Conservation (phyloP, 1,284 basidiomycete genomes). For the Fomitopsis betulina region DNA sequence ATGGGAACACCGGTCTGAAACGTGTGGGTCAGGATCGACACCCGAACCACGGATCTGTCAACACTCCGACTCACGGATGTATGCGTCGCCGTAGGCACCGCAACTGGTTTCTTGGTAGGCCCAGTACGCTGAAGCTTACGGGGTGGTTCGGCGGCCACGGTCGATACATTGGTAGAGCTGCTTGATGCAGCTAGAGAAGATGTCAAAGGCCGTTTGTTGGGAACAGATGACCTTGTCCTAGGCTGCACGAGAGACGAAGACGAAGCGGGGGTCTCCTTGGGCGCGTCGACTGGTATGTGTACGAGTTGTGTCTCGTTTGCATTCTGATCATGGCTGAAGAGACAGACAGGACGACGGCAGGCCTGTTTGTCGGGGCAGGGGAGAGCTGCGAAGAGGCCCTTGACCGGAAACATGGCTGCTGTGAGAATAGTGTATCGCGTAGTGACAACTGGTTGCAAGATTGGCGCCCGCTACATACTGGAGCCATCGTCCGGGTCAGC, state of each 20-base stretch:
- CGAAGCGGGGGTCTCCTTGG: constrained; percentile 17
- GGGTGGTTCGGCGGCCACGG: constrained; percentile 42
- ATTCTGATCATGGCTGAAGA: constrained; percentile 56
- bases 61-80: constrained; percentile 30
- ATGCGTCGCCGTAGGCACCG: constrained; percentile 36
- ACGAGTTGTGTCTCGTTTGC: constrained; percentile 32
- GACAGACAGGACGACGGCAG: constrained; percentile 52
- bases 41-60: neutral
- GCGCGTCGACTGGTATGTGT: constrained; percentile 34
- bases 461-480: neutral
- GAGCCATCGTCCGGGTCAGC: neutral
- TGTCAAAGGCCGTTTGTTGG: constrained; percentile 28
- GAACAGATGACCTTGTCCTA: constrained; percentile 13
- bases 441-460: too few species aligned
- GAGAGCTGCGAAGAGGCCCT: constrained; percentile 53
- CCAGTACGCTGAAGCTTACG: constrained; percentile 55
- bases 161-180: constrained; percentile 5
- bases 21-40: neutral
- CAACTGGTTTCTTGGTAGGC: constrained; percentile 32
- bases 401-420: constrained; percentile 59
- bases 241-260: constrained; percentile 6
- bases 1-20: constrained; percentile 59
- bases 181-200: neutral
- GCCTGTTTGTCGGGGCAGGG: constrained; percentile 52
- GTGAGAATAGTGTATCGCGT: neutral